These are phyloP conservation scores for Xylaria hypoxylon DNA, from an alignment of 2,329 filamentous ascomycete species.

Conservation along the genomic window DNA sequence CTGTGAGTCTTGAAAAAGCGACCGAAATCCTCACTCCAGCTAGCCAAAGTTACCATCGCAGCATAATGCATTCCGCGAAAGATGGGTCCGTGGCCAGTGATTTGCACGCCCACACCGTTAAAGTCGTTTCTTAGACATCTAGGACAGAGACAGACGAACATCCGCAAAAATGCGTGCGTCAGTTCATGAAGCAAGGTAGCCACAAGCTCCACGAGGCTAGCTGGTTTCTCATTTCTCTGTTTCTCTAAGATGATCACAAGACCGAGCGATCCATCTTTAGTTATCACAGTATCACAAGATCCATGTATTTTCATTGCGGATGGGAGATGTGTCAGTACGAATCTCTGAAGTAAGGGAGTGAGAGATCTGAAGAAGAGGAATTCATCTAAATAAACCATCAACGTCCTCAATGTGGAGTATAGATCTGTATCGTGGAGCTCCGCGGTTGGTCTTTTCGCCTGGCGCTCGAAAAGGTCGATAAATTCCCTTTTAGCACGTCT, in stretches of 20 bases:
- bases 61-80: slow-evolving; percentile 13
- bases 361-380: slow-evolving; percentile 34
- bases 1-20: not conserved
- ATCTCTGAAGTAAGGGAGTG: not conserved
- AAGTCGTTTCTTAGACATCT: slow-evolving; percentile 1
- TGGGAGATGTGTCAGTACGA: not conserved
- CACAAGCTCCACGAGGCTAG: not conserved
- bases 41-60: not conserved
- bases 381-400: slow-evolving; percentile 18
- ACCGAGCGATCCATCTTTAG: not conserved
- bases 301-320: not conserved
- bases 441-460: not conserved
- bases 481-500: slow-evolving; percentile 12
- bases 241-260: not conserved
- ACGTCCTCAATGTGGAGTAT: not conserved
- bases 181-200: slow-evolving; percentile 12
- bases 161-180: not conserved
- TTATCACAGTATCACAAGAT: not conserved
- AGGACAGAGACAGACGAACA: not conserved
- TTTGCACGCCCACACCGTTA: not conserved
- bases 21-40: slow-evolving; percentile 1
- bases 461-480: slow-evolving; percentile 11
- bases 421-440: not conserved
- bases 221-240: not conserved
- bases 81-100: not conserved